Evolutionary conservation across 179 eudicot species (phyloP).

Genomic region (Silene noctiflora): DNA sequence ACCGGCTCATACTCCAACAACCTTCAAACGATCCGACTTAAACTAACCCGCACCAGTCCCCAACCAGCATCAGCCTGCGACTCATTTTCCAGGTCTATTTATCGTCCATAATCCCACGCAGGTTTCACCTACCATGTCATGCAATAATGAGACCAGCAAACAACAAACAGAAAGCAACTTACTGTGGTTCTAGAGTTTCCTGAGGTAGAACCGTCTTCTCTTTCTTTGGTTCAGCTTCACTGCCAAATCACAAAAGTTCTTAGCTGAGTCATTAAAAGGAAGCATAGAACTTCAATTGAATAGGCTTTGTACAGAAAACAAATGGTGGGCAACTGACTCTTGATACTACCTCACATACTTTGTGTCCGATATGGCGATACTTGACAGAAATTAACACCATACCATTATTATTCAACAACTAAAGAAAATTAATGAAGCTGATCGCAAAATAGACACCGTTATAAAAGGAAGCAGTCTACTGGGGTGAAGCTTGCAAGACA

Average conservation of each 20-base stretch:
- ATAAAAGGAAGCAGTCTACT: not conserved
- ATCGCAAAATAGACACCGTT: not conserved
- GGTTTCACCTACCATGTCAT: no score
- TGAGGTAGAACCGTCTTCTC: conserved; percentile 31
- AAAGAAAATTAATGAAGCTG: not conserved
- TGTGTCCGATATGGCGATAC: no score
- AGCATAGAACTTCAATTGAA: not conserved
- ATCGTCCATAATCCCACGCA: not conserved
- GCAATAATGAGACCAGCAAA: not conserved
- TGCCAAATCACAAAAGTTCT: conserved; percentile 20
- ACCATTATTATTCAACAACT: not conserved
- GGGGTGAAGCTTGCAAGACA: not conserved
- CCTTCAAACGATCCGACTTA: not conserved
- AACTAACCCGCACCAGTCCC: not conserved
- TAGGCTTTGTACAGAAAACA: not conserved
- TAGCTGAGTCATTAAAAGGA: not conserved
- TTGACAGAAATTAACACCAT: not conserved
- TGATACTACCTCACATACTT: not conserved
- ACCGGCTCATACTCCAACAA: not conserved
- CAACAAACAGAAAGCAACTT: conserved; percentile 17
- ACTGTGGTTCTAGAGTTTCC: conserved; percentile 42
- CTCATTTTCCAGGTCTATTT: not conserved
- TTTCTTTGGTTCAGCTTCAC: conserved; percentile 34
- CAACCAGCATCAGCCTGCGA: not conserved
- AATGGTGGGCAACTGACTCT: no score